phyloP scores from a whole-genome alignment of 2,329 filamentous ascomycete species.

The Penicillium sp. region DNA sequence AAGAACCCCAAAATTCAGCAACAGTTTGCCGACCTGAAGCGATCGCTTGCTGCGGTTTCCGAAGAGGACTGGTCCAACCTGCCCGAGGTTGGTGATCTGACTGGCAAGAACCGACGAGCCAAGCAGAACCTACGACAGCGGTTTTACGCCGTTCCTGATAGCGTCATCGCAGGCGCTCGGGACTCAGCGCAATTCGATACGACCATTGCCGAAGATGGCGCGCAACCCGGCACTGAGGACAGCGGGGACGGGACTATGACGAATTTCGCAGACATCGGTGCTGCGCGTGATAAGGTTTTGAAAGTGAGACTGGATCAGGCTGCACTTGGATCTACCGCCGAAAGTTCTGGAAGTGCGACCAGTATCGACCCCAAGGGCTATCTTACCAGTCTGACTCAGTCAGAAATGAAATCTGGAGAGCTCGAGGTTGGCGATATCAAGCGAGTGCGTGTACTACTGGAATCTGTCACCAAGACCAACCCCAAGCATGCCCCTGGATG shows the following conservation, averaged over 20 bases:
- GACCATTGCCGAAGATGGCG: slow-evolving; percentile 79
- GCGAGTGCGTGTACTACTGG: slow-evolving; percentile 85
- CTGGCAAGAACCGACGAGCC: slow-evolving; percentile 84
- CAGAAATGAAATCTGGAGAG: slow-evolving; percentile 75
- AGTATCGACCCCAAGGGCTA: slow-evolving; percentile 96
- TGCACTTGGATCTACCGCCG: slow-evolving; percentile 68
- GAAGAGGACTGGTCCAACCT: slow-evolving; percentile 97
- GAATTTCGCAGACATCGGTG: slow-evolving; percentile 96
- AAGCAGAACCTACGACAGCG: slow-evolving; percentile 80
- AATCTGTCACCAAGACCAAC: slow-evolving; percentile 96
- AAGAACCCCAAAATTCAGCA: slow-evolving; percentile 98
- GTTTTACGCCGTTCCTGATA: slow-evolving; percentile 97
- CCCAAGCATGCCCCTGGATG: slow-evolving; percentile 92
- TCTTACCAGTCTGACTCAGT: slow-evolving; percentile 84
- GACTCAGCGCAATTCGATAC: slow-evolving; percentile 81
- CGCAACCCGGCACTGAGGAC: slow-evolving; percentile 52
- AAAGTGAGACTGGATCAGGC: slow-evolving; percentile 92
- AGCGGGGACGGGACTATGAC: slow-evolving; percentile 83
- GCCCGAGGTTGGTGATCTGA: slow-evolving; percentile 94
- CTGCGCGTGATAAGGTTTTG: slow-evolving; percentile 91
- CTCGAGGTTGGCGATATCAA: slow-evolving; percentile 93
- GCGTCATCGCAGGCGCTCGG: slow-evolving; percentile 83
- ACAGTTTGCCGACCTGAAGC: slow-evolving; percentile 94
- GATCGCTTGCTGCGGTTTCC: slow-evolving; percentile 80
- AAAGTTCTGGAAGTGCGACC: slow-evolving; percentile 77